Base-by-base conservation (phyloP, 2,329 filamentous ascomycete species). In the Capronia americana region DNA sequence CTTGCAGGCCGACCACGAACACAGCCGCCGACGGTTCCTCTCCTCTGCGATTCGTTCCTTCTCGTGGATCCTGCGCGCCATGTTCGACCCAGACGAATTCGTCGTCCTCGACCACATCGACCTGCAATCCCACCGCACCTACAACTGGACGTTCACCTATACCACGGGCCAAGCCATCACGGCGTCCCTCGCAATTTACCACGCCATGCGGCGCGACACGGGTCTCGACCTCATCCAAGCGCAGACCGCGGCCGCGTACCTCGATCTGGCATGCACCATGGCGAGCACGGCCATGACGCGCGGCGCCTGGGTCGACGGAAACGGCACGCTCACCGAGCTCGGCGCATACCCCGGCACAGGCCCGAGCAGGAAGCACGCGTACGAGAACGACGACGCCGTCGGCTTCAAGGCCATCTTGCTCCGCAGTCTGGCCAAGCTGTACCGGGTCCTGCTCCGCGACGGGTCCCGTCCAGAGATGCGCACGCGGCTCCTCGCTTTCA, bases 81-180 rank as follows among this genome's bases (percentile, higher is more conserved):
- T 63, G 48, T 70, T 61, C 38, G 50, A 63, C 30, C 24, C 34
- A 11, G 51, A 61, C 46, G 41, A 61, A 14, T 58, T 51, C 56
- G 4, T 70, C 14, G 66, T 69, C n/a, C 44, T 67, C 50, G 66
- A 70, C 57, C 58, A 66, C 48, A 61, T 69, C 32, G 62, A 67
- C 24, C 62, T 69, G 54, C 24, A 51, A 6, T 64, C 64, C 12
- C 59, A 62, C 20, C 32, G 62, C n/a, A 30, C 17, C n/a, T 59
- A 63, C 32, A 55, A 67, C 28, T 69, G 66, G 67, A 67, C 62
- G 11, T 69, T 67, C 62, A 70, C 67, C 8, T 70, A 70, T 44
- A 70, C 65, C n/a, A 70, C 67, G 4, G 69, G 69, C 44, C 67
- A 69, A 51, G 66, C 69, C 20, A 69, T 70, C 41, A 67, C 61